Evolutionary conservation across 2,329 filamentous ascomycete genomes (phyloP), one percentile per base, ranked within the genome.

Genomic region (Triangularia setosa): DNA sequence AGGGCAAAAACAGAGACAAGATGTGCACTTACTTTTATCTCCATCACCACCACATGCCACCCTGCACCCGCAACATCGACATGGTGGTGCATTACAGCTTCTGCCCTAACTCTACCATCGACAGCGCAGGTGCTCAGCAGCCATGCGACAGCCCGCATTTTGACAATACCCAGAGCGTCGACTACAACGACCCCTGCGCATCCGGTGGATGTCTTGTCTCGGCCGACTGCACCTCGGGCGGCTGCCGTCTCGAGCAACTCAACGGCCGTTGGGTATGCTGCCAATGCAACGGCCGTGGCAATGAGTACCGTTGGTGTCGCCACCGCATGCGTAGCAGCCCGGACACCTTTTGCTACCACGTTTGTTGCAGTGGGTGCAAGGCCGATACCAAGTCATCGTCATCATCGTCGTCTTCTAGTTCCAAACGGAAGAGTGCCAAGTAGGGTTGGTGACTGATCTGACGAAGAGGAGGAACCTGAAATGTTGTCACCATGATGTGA

Each of bases 1-100:
- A n/a, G 27, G 27, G 52, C 28, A 59, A 55, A 65, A 44, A 23
- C 55, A 57, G 12, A 40, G 1, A 44, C 58, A 69, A 23, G n/a
- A 85, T 85, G 83, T 84, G 82, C 69, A 78, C 75, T 65, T 80
- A 79, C 73, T 79, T 81, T 67, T 81, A 81, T 69, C 75, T 83
- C 52, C 82, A 84, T 69, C 79, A 83, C 71, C 82, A 85, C 70
- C 83, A 83, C 68, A 69, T 79, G 28, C 71, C 75, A 24, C 79
- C 80, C 5, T 83, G 81, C 68, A 68, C 68, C 16, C 76, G 76
- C 7, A 74, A 75, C 27, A 72, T 81, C 60, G 76, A 79, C 62
- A 79, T 78, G 64, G 72, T 73, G 11, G 70, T 78, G 40, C 76
- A 80, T 68, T 83, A 82, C 72, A 72, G 72, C 25, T 83, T 79